Base-by-base conservation (phyloP, 1,284 basidiomycete species). In the Tilletia walkeri region DNA sequence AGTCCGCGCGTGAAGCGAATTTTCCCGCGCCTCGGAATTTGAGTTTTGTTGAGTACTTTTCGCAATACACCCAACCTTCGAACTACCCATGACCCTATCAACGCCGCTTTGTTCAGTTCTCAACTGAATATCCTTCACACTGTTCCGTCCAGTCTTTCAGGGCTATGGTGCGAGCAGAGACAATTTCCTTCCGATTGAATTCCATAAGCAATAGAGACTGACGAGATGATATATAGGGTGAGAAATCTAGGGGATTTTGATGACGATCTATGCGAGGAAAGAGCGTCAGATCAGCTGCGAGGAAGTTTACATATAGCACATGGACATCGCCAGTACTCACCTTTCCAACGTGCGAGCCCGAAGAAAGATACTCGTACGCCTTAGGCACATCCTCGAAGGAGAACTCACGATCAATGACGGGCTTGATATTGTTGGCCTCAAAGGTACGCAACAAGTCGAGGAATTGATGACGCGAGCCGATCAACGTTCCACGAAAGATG, bases 371-470 rank as follows among this genome's bases (percentile, higher is more conserved):
- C 39, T 78, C 81, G 70, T 85, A 87, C 0, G 88, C 88, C 65
- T 86, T 76, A 49, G 84, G 77, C 1, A 84, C 85, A 16, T 88
- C 77, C 36, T 87, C 85, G 70, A 88, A 88, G 9, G 81, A 59
- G 79, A 88, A 88, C 0, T 88, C 85, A 75, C 85, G 87, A 82
- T 88, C 87, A 30, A 88, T 78, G 36, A 87, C 81, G 1, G 87
- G 87, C 41, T 80, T 82, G 10, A 88, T 86, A 45, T 79, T 74
- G 36, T 85, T 83, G 2, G 83, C 85, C 20, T 76, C 75, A 45
- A 89, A 79, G 34, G 87, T 80, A 59, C 83, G 83, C 76, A 86
- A 86, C 86, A 88, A 86, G 67, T 86, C 84, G 66, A 85, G 83
- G 67, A 88, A 87, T 83, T 85, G 84, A 41, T 82, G 79, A 3